Conservation (phyloP, 2,329 filamentous ascomycete species). For the Paracamarosporium sp. region DNA sequence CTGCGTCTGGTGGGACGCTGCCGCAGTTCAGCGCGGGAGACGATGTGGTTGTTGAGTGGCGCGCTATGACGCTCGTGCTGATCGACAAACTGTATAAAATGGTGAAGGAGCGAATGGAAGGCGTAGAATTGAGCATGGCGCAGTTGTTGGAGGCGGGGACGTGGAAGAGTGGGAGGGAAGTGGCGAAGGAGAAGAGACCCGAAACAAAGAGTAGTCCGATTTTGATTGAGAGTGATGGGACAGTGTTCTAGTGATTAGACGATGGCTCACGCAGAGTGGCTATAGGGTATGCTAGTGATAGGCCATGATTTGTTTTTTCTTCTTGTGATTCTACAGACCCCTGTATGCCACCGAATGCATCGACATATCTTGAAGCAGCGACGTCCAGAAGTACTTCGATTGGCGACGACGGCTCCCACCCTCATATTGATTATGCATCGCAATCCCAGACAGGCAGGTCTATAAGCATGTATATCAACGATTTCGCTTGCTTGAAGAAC, state of each 20-base stretch:
- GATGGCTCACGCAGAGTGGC: too few species aligned
- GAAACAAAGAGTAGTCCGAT: slow-evolving; percentile 37
- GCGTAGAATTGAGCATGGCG: slow-evolving; percentile 74
- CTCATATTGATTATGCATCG: too few species aligned
- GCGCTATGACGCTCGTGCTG: slow-evolving; percentile 74
- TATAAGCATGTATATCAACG: too few species aligned
- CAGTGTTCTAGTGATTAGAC: slow-evolving; percentile 37
- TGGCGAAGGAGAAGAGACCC: slow-evolving; percentile 30
- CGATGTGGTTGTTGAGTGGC: slow-evolving; percentile 80
- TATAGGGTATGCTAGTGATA: too few species aligned
- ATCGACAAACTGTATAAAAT: slow-evolving; percentile 72
- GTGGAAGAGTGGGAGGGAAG: slow-evolving; percentile 70
- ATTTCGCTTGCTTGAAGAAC: too few species aligned
- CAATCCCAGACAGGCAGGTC: too few species aligned
- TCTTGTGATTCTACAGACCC: too few species aligned
- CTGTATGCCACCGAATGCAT: too few species aligned
- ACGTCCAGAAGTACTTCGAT: too few species aligned
- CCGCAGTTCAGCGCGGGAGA: slow-evolving; percentile 74
- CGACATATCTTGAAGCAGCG: too few species aligned
- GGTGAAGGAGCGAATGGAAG: slow-evolving; percentile 71
- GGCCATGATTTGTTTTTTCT: too few species aligned
- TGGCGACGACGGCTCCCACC: too few species aligned
- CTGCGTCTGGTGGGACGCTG: slow-evolving; percentile 70
- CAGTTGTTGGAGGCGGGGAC: slow-evolving; percentile 93
- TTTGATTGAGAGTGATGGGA: slow-evolving; percentile 38